A percentile compares a stretch with the other conserved stretches of the same genome.
Evolutionary conservation across 2,329 filamentous ascomycete genomes (phyloP).

Genomic region (Aspergillus persii): DNA sequence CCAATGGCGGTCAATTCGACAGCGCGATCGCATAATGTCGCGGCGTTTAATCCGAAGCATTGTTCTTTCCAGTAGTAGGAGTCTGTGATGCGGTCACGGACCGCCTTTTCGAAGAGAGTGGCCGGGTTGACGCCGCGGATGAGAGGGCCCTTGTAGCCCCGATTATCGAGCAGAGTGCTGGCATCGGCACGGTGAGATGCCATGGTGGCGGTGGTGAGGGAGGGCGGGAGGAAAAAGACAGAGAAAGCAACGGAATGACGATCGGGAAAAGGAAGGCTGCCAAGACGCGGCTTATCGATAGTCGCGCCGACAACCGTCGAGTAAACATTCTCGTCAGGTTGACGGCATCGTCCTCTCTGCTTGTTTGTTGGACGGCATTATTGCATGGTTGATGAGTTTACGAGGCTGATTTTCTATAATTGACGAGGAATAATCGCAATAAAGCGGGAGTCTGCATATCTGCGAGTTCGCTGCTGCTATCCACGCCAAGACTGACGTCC

Average conservation of each 20-base stretch:
- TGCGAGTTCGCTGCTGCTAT: neutral
- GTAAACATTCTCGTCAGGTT: neutral
- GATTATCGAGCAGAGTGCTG: conserved; percentile 76
- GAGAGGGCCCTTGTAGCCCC: conserved; percentile 72
- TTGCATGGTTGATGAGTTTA: neutral
- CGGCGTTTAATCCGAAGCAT: conserved; percentile 88
- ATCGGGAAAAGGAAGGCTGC: conserved; percentile 5
- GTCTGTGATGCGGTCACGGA: conserved; percentile 91
- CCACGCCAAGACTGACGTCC: neutral
- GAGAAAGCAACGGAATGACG: conserved; percentile 5
- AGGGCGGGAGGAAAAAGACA: conserved; percentile 5
- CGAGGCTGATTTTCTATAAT: neutral
- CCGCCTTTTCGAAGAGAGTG: conserved; percentile 93
- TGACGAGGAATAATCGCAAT: neutral
- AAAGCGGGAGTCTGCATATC: neutral
- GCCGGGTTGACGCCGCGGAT: conserved; percentile 90
- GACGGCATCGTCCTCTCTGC: neutral
- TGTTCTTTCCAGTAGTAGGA: conserved; percentile 99
- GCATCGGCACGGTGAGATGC: conserved; percentile 73
- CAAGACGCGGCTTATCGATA: conserved; percentile 39
- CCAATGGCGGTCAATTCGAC: conserved; percentile 81
- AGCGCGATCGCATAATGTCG: conserved; percentile 80
- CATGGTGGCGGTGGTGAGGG: conserved; percentile 32
- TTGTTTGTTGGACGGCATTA: neutral
- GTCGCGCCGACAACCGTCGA: conserved; percentile 34